A percentile compares a stretch with the other conserved stretches of the same genome.
Evolutionary conservation across 352 stramenopile species (phyloP).

Genomic region (Pythium folliculosum): DNA sequence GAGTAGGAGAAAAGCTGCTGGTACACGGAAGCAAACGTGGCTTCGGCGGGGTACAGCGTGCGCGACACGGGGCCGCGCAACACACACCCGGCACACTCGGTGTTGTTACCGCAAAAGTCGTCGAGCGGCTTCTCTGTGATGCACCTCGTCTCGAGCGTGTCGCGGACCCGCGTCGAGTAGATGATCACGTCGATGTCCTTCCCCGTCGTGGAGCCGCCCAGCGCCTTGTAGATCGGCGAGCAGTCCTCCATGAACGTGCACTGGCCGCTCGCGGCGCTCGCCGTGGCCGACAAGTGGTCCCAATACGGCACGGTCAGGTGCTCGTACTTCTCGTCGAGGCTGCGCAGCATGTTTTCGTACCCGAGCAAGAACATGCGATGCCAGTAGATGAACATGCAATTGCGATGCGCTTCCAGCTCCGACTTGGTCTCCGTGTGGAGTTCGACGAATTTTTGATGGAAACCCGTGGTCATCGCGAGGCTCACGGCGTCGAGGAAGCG

Average conservation of each 20-base stretch:
- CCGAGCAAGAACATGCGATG: constrained; percentile 33
- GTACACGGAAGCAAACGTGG: constrained; percentile 26
- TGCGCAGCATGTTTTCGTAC: constrained; percentile 46
- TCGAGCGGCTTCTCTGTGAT: constrained; percentile 14
- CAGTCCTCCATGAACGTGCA: constrained; percentile 30
- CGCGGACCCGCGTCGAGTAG: constrained; percentile 8
- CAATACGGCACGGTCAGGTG: constrained; percentile 37
- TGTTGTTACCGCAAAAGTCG: constrained; percentile 29
- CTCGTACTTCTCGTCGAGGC: constrained; percentile 23
- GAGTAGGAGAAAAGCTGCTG: constrained; percentile 29
- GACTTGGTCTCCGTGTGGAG: constrained; percentile 28
- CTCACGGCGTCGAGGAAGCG: constrained; percentile 41
- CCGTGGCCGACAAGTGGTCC: constrained; percentile 28
- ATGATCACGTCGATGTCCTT: constrained; percentile 12
- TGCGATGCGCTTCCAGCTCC: constrained; percentile 30
- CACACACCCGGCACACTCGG: constrained; percentile 22
- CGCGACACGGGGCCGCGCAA: constrained; percentile 7
- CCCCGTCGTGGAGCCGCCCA: constrained; percentile 25
- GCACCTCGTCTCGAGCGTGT: constrained; percentile 8
- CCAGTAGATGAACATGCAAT: constrained; percentile 39
- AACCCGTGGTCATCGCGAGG: constrained; percentile 36
- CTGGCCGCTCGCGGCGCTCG: neutral
- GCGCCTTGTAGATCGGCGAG: constrained; percentile 26
- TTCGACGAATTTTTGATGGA: constrained; percentile 37
- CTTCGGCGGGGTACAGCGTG: constrained; percentile 16